Evolutionary conservation across 257 asterid genomes (phyloP), one percentile per base, ranked within the genome.

Genomic region (Leonotis leonurus): DNA sequence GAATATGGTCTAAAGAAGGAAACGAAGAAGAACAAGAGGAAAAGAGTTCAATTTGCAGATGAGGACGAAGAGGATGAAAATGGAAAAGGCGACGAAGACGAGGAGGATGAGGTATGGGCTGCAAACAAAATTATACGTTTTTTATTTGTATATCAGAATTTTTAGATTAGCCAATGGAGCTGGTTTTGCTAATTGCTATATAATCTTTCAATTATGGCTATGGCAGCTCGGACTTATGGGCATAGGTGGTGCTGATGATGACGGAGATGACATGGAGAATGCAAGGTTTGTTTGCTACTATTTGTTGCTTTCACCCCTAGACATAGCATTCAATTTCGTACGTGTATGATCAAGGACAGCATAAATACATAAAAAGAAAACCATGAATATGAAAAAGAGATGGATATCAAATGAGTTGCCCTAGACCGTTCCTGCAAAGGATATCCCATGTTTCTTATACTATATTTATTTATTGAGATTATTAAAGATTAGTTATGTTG

Each of bases 221-320:
- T 69, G 32, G 30, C 83, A 89, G 99, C 84, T 90, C 74, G 95
- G 75, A 62, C 60, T 78, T 65, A 59, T 84, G 85, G 95, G 81
- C n/a, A n/a, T n/a, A n/a, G n/a, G n/a, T n/a, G n/a, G n/a, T n/a
- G 64, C 70, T 87, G 86, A 66, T n/a, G 85, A 65, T 13, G 83
- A 65, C 44, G 89, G 59, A 45, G 72, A 66, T 37, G 65, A 67
- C 63, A 69, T 80, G 71, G 86, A 67, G 69, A 77, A 57, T 59
- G 89, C 82, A 56, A 86, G 91, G 99, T 92, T 22, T 20, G 70
- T 46, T 60, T 14, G n/a, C 44, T 24, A 35, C 13, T 11, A 33
- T 36, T 43, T 3, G 43, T 72, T 58, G 6, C 5, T 58, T 29
- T 37, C 6, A 2, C 1, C 13, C 1, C n/a, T n/a, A n/a, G 4